Percentiles rank a stretch among this genome's conserved stretches.
These are phyloP conservation scores for Neurospora sp. DNA, from an alignment of 495 filamentous ascomycete species.

Conservation along the genomic window DNA sequence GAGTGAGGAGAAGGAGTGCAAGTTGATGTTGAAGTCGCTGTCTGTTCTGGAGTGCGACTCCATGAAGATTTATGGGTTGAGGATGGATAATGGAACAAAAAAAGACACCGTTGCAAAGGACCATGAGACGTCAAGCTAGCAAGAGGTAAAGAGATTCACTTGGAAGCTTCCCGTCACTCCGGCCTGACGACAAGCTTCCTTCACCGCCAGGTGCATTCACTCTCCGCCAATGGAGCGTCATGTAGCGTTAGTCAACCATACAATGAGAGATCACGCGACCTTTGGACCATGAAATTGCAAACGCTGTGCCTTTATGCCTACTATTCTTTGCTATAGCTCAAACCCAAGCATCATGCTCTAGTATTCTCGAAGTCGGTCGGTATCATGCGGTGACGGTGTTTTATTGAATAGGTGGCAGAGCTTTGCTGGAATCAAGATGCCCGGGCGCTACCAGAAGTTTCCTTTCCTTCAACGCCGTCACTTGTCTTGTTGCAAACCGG, in stretches of 20 bases:
- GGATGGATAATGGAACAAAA: too few species aligned
- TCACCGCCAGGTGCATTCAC: background rate
- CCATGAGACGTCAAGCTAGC: too few species aligned
- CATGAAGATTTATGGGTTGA: too few species aligned
- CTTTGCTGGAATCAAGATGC: background rate
- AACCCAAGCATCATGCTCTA: too few species aligned
- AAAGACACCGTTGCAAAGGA: too few species aligned
- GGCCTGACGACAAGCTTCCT: background rate
- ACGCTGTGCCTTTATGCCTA: background rate
- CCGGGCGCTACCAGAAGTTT: background rate
- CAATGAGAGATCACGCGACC: background rate
- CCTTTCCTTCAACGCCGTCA: background rate
- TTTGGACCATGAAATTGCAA: background rate
- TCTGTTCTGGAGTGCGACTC: too few species aligned
- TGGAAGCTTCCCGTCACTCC: background rate
- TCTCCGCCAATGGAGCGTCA: background rate
- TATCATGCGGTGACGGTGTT: background rate
- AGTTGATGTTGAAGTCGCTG: too few species aligned
- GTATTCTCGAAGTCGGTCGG: background rate
- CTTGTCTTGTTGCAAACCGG: conserved; percentile 9
- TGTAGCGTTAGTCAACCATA: background rate
- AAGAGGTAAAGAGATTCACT: background rate
- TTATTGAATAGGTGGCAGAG: background rate
- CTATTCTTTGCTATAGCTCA: background rate
- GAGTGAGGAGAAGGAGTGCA: too few species aligned